Conservation (phyloP, 2,329 filamentous ascomycete species). For the Ophiosphaerella herpotricha region DNA sequence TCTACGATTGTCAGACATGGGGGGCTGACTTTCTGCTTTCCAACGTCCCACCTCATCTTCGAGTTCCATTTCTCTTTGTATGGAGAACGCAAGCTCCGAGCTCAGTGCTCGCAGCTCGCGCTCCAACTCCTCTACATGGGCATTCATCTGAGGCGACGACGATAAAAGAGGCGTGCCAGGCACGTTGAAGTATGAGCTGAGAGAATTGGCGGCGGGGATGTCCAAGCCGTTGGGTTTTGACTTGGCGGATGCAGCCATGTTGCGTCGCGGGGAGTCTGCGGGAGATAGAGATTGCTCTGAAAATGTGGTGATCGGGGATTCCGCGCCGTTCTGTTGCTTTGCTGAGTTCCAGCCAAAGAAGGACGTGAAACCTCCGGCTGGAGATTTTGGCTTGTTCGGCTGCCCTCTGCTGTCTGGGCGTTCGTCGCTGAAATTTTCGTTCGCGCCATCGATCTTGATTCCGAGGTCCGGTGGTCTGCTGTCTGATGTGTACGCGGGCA, state of each 20-base stretch:
- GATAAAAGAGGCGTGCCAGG: conserved; percentile 53
- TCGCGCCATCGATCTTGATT: conserved; percentile 43
- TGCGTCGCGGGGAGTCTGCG: conserved; percentile 57
- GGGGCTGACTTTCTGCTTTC: conserved; percentile 73
- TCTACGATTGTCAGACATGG: conserved; percentile 66
- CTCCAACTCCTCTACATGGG: conserved; percentile 85
- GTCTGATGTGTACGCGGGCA: conserved; percentile 40
- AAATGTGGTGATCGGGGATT: conserved; percentile 66
- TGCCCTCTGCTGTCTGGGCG: conserved; percentile 27
- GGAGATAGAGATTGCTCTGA: conserved; percentile 65
- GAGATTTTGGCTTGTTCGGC: conserved; percentile 49
- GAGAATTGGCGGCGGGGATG: conserved; percentile 56
- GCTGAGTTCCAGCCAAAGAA: conserved; percentile 70
- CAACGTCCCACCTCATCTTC: conserved; percentile 91
- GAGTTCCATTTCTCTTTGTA: conserved; percentile 92
- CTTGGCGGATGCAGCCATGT: conserved; percentile 29
- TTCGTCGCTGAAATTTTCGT: conserved; percentile 44
- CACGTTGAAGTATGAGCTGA: conserved; percentile 52
- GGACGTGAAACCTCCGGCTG: conserved; percentile 61
- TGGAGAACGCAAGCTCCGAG: conserved; percentile 87
- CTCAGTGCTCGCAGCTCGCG: conserved; percentile 93
- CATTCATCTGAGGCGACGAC: conserved; percentile 51
- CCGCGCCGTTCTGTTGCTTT: conserved; percentile 57
- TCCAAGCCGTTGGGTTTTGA: conserved; percentile 55
- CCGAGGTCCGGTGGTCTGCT: conserved; percentile 35